Evolutionary conservation across 805 yeast genomes (phyloP).

Genomic region (Hanseniaspora pseudoguilliermondii): DNA sequence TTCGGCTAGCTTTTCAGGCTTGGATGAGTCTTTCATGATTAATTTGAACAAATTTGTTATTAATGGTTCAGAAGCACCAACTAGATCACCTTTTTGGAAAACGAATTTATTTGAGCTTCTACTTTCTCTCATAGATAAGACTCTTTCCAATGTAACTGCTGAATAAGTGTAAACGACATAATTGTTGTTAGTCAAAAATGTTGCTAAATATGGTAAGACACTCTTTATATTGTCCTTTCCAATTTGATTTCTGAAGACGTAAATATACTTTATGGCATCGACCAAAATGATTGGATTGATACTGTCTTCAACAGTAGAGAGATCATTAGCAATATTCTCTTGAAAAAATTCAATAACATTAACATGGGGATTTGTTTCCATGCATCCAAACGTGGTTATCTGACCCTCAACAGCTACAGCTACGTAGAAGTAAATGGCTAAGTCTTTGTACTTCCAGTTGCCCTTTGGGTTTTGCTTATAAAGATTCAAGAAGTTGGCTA

Average conservation of each 20-base stretch:
- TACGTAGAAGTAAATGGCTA: constrained; percentile 73
- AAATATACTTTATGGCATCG: constrained; percentile 85
- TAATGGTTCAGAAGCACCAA: constrained; percentile 47
- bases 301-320: constrained; percentile 37
- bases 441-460: constrained; percentile 78
- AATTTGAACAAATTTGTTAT: constrained; percentile 54
- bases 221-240: constrained; percentile 71
- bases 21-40: constrained; percentile 42
- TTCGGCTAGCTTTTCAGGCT: constrained; percentile 88
- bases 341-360: constrained; percentile 82
- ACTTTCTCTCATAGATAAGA: constrained; percentile 58
- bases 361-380: constrained; percentile 69
- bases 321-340: constrained; percentile 68
- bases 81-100: constrained; percentile 62
- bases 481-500: constrained; percentile 48
- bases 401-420: constrained; percentile 86
- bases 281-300: constrained; percentile 67
- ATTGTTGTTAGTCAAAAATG: constrained; percentile 50
- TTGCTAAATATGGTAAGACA: constrained; percentile 65
- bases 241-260: constrained; percentile 82
- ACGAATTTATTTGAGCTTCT: constrained; percentile 40
- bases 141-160: constrained; percentile 82
- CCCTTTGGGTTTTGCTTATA: constrained; percentile 32
- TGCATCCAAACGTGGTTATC: constrained; percentile 73
- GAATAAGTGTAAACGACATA: constrained; percentile 88